phyloP scores from a whole-genome alignment of 441 rosid genomes.

The Gossypium trilobum region DNA sequence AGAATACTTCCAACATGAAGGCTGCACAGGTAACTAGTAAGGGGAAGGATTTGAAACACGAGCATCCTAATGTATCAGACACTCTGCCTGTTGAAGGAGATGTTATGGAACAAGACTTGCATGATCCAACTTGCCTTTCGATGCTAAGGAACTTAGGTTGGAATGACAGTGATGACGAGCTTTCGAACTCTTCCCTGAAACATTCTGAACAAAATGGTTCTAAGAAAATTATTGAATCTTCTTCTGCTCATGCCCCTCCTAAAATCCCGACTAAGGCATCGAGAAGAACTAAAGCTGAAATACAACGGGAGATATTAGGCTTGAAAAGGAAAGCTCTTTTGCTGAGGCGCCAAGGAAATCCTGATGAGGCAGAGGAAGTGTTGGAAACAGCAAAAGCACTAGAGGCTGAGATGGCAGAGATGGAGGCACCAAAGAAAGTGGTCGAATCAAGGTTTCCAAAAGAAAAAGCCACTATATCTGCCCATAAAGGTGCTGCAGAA shows the following conservation, averaged over 20 bases:
- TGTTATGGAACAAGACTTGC: constrained; percentile 61
- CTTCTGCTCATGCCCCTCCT: constrained; percentile 18
- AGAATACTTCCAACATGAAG: constrained; percentile 33
- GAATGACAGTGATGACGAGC: constrained; percentile 45
- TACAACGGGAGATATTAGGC: constrained; percentile 77
- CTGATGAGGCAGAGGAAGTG: constrained; percentile 72
- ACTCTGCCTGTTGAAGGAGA: constrained; percentile 32
- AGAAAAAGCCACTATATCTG: constrained; percentile 11
- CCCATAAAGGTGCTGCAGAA: constrained; percentile 23
- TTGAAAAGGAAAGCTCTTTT: constrained; percentile 72
- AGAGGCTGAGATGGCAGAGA: constrained; percentile 53
- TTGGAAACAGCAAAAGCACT: constrained; percentile 46
- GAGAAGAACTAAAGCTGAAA: constrained; percentile 61
- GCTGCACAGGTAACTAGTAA: constrained; percentile 17
- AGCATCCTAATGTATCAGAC: constrained; percentile 22
- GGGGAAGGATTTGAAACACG: constrained; percentile 20
- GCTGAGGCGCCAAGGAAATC: constrained; percentile 68
- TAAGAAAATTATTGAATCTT: constrained; percentile 15
- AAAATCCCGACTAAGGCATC: constrained; percentile 22
- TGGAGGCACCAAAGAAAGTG: constrained; percentile 44
- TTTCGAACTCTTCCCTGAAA: constrained; percentile 16
- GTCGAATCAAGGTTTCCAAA: constrained; percentile 21
- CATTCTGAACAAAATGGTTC: constrained; percentile 27
- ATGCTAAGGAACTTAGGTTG: constrained; percentile 56
- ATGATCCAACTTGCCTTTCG: constrained; percentile 55